These are phyloP conservation scores for Leccinum disarticulatum DNA, from an alignment of 768 basidiomycete genomes.

Conservation along the genomic window DNA sequence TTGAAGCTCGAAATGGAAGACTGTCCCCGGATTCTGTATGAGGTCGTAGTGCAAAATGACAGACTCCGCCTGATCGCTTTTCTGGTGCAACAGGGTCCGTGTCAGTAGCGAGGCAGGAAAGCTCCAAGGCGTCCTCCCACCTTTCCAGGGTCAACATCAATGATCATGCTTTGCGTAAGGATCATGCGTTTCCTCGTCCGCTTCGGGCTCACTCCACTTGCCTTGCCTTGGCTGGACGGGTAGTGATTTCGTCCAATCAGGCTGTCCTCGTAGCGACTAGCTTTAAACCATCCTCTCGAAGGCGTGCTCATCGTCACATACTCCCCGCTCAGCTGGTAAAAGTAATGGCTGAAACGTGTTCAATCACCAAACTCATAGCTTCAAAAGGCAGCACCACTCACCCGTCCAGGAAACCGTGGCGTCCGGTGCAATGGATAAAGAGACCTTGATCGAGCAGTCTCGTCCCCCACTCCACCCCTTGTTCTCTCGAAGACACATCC, in stretches of 20 bases:
- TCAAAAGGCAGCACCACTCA: constrained; percentile 35
- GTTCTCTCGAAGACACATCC: constrained; percentile 80
- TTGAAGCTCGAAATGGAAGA: constrained; percentile 95
- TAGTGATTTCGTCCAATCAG: constrained; percentile 34
- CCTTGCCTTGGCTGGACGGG: constrained; percentile 37
- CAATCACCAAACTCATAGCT: neutral
- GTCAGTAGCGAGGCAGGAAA: constrained; percentile 11
- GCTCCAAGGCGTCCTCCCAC: constrained; percentile 34
- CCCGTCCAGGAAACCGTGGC: constrained; percentile 89
- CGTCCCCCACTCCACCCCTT: constrained; percentile 77
- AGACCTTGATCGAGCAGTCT: constrained; percentile 79
- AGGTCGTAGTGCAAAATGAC: constrained; percentile 92
- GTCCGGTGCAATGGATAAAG: constrained; percentile 77
- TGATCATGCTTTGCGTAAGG: constrained; percentile 86
- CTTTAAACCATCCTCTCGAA: constrained; percentile 63
- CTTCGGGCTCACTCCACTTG: constrained; percentile 40
- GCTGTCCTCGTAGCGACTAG: constrained; percentile 46
- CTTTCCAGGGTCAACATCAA: constrained; percentile 82
- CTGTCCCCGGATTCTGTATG: constrained; percentile 91
- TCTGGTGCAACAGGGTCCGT: constrained; percentile 39
- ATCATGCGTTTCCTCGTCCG: constrained; percentile 61
- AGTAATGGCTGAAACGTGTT: constrained; percentile 66
- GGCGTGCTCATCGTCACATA: constrained; percentile 71
- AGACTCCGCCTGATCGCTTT: constrained; percentile 85
- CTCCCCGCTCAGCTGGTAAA: constrained; percentile 80